Percentiles rank a stretch among this genome's conserved stretches.
Conservation (phyloP, 2,329 filamentous ascomycete species). For the Ceratocystis diversiconidia region DNA sequence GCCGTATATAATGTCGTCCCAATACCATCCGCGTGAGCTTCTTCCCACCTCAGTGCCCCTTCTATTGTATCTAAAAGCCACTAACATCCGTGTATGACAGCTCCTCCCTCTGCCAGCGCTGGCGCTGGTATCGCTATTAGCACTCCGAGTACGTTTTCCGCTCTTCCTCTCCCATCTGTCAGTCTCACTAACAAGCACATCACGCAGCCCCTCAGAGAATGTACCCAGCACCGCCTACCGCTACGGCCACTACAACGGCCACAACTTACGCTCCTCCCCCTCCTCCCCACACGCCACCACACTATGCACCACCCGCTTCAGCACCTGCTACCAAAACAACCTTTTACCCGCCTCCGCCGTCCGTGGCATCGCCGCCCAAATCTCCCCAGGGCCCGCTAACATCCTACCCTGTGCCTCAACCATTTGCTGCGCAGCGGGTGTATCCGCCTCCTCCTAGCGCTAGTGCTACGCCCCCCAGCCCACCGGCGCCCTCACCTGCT, state of each 20-base stretch:
- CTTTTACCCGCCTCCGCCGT: slow-evolving; percentile 33
- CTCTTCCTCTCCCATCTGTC: background rate
- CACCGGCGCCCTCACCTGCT: background rate
- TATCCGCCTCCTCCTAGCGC: slow-evolving; percentile 23
- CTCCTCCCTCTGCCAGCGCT: slow-evolving; percentile 30
- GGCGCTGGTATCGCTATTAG: slow-evolving; percentile 8
- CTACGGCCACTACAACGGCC: background rate
- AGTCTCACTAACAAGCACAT: background rate
- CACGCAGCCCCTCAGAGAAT: slow-evolving; percentile 21
- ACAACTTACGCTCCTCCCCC: slow-evolving; percentile 17
- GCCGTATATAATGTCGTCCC: slow-evolving; percentile 5
- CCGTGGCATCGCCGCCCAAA: slow-evolving; percentile 23
- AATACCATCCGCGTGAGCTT: slow-evolving; percentile 35
- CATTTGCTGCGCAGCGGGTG: slow-evolving; percentile 19
- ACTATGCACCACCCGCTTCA: slow-evolving; percentile 26
- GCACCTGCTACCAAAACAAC: slow-evolving; percentile 33
- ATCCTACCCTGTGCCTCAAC: slow-evolving; percentile 25
- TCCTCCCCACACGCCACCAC: slow-evolving; percentile 18
- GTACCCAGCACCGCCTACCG: slow-evolving; percentile 4
- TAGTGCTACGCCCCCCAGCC: slow-evolving; percentile 18
- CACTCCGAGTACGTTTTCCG: slow-evolving; percentile 5
- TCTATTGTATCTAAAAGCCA: slow-evolving; percentile 18
- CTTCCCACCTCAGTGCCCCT: slow-evolving; percentile 1
- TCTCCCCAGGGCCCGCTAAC: slow-evolving; percentile 23
- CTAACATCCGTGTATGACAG: slow-evolving; percentile 23